Percentiles rank a stretch among this genome's conserved stretches.
These are phyloP conservation scores for Apostasia ramifera DNA, from an alignment of 106 monocot genomes.

Conservation along the genomic window DNA sequence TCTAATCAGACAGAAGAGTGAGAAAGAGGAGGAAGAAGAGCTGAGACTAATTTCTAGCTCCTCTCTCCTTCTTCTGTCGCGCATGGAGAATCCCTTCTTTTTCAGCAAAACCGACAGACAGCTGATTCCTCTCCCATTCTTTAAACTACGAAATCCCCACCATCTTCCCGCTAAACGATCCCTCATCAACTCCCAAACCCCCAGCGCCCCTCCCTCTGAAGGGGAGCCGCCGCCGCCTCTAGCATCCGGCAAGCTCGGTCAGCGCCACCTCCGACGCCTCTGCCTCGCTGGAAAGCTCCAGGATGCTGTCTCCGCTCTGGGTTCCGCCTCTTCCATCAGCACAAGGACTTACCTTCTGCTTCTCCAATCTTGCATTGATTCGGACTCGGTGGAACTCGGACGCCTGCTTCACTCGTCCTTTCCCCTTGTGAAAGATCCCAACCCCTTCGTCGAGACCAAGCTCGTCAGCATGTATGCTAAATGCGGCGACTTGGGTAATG, in stretches of 20 bases:
- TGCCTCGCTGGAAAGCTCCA: conserved; percentile 34
- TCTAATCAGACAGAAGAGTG: no score
- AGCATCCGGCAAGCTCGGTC: not conserved
- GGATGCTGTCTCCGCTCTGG: conserved; percentile 50
- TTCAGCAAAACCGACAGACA: conserved; percentile 2
- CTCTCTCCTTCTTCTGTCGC: not conserved
- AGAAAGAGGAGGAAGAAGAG: no score
- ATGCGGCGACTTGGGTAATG: conserved; percentile 65
- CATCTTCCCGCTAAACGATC: conserved; percentile 9
- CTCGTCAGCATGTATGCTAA: conserved; percentile 89
- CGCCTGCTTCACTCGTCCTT: conserved; percentile 54
- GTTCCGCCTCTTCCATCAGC: conserved; percentile 21
- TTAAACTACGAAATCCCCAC: conserved; percentile 1
- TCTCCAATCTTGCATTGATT: conserved; percentile 76
- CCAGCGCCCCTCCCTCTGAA: not conserved
- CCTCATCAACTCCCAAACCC: not conserved
- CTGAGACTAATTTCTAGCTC: no score
- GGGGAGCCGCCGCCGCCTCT: not conserved
- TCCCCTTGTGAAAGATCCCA: conserved; percentile 15
- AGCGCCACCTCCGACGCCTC: conserved; percentile 14
- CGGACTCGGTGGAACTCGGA: conserved; percentile 48
- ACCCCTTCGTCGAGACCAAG: conserved; percentile 58
- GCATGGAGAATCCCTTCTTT: conserved; percentile 19
- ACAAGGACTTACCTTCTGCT: conserved; percentile 48
- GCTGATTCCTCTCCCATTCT: conserved; percentile 8